Evolutionary conservation across 2,329 filamentous ascomycete genomes (phyloP).

Genomic region (Nemania sp.): DNA sequence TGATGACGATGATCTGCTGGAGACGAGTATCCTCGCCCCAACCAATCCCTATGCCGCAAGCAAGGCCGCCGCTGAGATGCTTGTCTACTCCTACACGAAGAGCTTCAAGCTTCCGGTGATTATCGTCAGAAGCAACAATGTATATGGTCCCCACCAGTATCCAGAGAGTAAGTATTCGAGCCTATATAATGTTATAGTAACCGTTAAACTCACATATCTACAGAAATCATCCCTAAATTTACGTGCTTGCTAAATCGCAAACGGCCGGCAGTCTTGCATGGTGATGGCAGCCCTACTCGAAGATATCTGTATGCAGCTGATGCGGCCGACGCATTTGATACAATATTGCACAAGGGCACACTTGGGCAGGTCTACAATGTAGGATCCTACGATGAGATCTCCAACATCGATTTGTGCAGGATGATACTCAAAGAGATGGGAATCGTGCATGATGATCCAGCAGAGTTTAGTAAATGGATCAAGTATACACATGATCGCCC

Average conservation of each 20-base stretch:
- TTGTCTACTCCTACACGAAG: conserved; percentile 87
- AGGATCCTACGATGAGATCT: conserved; percentile 80
- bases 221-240: conserved; percentile 88
- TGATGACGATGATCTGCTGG: conserved; percentile 76
- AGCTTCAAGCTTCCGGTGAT: conserved; percentile 84
- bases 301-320: conserved; percentile 84
- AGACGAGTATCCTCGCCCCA: conserved; percentile 79
- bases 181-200: neutral
- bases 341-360: conserved; percentile 81
- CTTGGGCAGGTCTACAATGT: conserved; percentile 86
- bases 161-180: conserved; percentile 74
- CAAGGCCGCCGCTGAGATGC: conserved; percentile 86
- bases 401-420: conserved; percentile 76
- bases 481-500: conserved; percentile 82
- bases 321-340: conserved; percentile 84
- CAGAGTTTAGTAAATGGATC: conserved; percentile 73
- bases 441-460: conserved; percentile 62
- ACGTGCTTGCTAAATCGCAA: conserved; percentile 75
- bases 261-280: conserved; percentile 78
- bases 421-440: conserved; percentile 73
- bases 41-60: conserved; percentile 86
- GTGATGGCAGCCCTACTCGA: conserved; percentile 78
- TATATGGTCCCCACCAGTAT: conserved; percentile 87
- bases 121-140: conserved; percentile 85
- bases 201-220: neutral